Evolutionary conservation across 345 rosid genomes (phyloP).

Genomic region (Brassica carinata): DNA sequence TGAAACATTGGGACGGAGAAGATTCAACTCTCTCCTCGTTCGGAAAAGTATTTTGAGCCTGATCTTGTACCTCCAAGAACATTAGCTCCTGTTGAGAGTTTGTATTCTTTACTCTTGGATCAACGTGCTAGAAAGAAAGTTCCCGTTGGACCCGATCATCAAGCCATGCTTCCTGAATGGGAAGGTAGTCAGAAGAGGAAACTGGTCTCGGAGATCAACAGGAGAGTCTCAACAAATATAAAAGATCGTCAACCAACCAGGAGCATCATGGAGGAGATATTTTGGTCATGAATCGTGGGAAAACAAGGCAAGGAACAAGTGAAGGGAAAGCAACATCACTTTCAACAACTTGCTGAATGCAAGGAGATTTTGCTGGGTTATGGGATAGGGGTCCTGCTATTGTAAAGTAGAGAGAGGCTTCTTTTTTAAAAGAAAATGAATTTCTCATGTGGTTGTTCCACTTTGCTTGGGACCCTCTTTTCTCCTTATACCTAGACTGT

Average conservation of each 20-base stretch:
- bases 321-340: conserved; percentile 11
- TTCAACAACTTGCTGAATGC: conserved; percentile 26
- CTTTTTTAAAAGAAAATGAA: not conserved
- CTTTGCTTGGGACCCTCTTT: conserved; percentile 31
- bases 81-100: too few relatives aligned
- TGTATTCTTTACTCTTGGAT: too few relatives aligned
- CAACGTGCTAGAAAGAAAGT: too few relatives aligned
- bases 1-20: too few relatives aligned
- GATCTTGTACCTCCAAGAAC: conserved; percentile 31
- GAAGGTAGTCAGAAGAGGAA: not conserved
- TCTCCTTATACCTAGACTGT: conserved; percentile 15
- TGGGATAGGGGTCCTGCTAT: conserved; percentile 27
- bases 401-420: not conserved
- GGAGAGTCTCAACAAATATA: conserved; percentile 40
- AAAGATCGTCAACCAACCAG: conserved; percentile 54
- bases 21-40: too few relatives aligned
- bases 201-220: conserved; percentile 25
- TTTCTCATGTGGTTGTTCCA: conserved; percentile 26
- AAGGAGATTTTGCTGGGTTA: conserved; percentile 7
- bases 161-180: too few relatives aligned
- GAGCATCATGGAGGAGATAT: conserved; percentile 62
- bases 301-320: conserved; percentile 41
- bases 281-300: conserved; percentile 45
- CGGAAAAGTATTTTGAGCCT: conserved; percentile 35
- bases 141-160: too few relatives aligned